Conservation (phyloP, 2,329 filamentous ascomycete genomes). For the Pyrenophora tritici-repentis region DNA sequence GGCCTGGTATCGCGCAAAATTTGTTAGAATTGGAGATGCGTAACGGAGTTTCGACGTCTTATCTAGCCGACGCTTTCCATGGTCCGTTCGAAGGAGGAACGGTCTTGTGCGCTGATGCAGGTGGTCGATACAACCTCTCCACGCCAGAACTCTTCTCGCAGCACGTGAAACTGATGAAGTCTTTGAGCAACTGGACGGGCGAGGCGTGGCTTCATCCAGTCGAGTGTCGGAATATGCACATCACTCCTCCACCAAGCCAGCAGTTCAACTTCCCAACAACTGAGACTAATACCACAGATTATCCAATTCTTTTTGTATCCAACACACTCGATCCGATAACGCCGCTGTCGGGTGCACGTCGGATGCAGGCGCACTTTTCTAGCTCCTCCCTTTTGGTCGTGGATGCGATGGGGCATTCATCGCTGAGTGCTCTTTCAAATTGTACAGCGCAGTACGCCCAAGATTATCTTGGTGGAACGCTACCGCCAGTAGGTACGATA, state of each 20-base stretch:
- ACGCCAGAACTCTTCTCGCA: not conserved
- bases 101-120: not conserved
- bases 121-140: not conserved
- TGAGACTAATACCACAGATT: not conserved
- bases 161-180: not conserved
- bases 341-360: not conserved
- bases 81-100: not conserved
- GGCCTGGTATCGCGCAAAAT: not conserved
- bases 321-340: not conserved
- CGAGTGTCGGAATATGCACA: not conserved
- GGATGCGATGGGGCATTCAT: not conserved
- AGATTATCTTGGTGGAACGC: not conserved
- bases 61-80: not conserved
- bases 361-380: not conserved
- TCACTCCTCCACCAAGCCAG: not conserved
- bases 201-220: not conserved
- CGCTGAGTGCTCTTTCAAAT: not conserved
- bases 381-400: not conserved
- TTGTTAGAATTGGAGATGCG: not conserved
- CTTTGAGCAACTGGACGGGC: not conserved
- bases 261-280: not conserved
- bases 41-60: not conserved
- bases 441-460: too few species aligned
- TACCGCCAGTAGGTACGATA: not conserved
- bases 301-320: not conserved